phyloP scores from a whole-genome alignment of 805 yeast species.

The Metschnikowia lunata region DNA sequence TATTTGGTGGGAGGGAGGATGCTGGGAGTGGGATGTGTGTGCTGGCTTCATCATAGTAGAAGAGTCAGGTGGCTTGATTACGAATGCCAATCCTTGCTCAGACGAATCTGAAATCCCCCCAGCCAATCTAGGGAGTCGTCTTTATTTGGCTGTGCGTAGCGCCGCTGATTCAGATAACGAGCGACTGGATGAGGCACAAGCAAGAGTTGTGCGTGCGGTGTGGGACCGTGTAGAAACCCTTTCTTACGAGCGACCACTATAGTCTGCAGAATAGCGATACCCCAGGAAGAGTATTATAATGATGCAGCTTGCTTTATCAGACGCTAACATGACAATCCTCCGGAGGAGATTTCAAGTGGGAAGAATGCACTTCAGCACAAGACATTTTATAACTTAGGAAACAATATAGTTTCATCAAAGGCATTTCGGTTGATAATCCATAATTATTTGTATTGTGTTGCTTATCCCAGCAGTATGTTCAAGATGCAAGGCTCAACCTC shows the following conservation, averaged over 20 bases:
- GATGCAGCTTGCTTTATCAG: too few relatives aligned
- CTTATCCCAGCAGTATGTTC: too few relatives aligned
- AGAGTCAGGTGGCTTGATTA: constrained; percentile 14
- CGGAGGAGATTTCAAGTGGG: too few relatives aligned
- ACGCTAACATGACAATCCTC: too few relatives aligned
- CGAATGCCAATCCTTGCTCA: constrained; percentile 12
- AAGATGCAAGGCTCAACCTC: too few relatives aligned
- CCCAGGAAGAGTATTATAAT: too few relatives aligned
- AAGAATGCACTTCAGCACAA: too few relatives aligned
- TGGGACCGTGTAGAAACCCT: constrained; percentile 11
- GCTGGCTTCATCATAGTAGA: constrained; percentile 13
- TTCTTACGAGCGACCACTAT: constrained; percentile 5
- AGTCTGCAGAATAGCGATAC: too few relatives aligned
- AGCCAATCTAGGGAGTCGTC: constrained; percentile 11
- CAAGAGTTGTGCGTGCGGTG: constrained; percentile 11
- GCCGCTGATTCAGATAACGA: constrained; percentile 8
- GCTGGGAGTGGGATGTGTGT: constrained; percentile 20
- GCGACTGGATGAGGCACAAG: constrained; percentile 6
- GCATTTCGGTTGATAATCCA: too few relatives aligned
- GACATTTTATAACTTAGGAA: too few relatives aligned
- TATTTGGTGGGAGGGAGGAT: constrained; percentile 17
- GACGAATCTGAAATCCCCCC: constrained; percentile 3
- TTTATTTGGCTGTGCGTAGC: constrained; percentile 12
- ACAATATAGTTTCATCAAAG: too few relatives aligned
- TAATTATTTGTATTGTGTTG: too few relatives aligned